These are phyloP conservation scores for Saccharomycopsis sp. DNA, from an alignment of 805 yeast species.

Conservation along the genomic window DNA sequence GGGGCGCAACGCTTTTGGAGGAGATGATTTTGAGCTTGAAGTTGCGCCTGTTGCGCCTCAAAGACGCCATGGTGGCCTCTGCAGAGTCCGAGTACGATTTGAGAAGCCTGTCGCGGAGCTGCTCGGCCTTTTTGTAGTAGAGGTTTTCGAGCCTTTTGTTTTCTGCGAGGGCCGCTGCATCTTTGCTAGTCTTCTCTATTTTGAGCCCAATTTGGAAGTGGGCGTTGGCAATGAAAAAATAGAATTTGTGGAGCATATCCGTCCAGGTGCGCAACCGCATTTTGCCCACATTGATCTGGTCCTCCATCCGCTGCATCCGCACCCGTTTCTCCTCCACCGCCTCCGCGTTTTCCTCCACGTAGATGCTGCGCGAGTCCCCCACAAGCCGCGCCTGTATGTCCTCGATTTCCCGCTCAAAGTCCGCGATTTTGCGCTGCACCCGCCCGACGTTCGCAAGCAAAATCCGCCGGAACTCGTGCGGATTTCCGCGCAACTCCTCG, in stretches of 20 bases:
- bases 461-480: slow-evolving; percentile 27
- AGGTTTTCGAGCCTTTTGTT: slow-evolving; percentile 41
- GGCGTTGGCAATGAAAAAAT: slow-evolving; percentile 70
- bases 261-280: slow-evolving; percentile 41
- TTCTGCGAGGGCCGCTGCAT: slow-evolving; percentile 19
- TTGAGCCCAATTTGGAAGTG: slow-evolving; percentile 50
- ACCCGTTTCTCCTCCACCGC: slow-evolving; percentile 18
- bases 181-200: slow-evolving; percentile 18
- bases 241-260: slow-evolving; percentile 66
- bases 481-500: slow-evolving; percentile 48
- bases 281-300: slow-evolving; percentile 21
- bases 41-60: slow-evolving; percentile 23
- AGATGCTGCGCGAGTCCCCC: too few relatives aligned
- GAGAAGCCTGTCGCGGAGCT: slow-evolving; percentile 45
- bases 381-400: background rate
- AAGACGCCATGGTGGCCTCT: slow-evolving; percentile 21
- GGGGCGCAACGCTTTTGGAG: slow-evolving; percentile 4
- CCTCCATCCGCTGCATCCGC: slow-evolving; percentile 15
- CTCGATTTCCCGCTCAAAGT: slow-evolving; percentile 21
- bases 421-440: slow-evolving; percentile 20
- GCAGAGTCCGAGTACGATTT: slow-evolving; percentile 36
- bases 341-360: slow-evolving; percentile 4
- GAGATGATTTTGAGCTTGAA: slow-evolving; percentile 18
- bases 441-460: slow-evolving; percentile 12
- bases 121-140: slow-evolving; percentile 57